Conservation (phyloP, 1,139 yeast genomes). For the Saccharomyces hybrid region DNA sequence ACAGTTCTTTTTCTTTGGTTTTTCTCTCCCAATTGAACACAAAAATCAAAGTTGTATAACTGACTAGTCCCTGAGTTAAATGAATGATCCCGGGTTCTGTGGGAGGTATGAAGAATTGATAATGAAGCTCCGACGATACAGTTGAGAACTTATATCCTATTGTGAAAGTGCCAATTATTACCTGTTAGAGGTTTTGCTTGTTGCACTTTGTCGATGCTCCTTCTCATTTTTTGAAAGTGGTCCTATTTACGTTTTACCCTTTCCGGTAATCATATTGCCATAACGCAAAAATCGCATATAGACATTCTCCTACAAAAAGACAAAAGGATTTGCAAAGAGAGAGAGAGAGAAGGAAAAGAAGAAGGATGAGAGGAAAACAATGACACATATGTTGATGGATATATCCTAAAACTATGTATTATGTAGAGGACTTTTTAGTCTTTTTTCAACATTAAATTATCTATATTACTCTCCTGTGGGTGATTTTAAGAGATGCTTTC, state of each 20-base stretch:
- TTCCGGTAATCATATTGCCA: neutral
- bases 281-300: slow-evolving; percentile 2
- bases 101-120: neutral
- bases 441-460: too few relatives aligned
- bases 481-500: slow-evolving; percentile 12
- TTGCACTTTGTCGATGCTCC: neutral
- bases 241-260: neutral
- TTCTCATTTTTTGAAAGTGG: neutral
- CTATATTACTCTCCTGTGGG: slow-evolving; percentile 9
- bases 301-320: neutral
- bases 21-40: neutral
- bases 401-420: neutral
- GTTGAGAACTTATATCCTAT: neutral
- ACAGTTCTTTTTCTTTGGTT: neutral
- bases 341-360: too few relatives aligned
- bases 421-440: neutral
- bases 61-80: neutral
- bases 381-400: neutral
- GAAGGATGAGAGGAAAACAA: too few relatives aligned
- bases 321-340: too few relatives aligned
- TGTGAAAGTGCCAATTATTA: slow-evolving; percentile 8
- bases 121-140: too few relatives aligned
- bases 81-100: neutral
- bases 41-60: neutral
- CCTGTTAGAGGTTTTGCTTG: neutral